phyloP scores from a whole-genome alignment of 352 stramenopile genomes.

The Globisporangium nagaii region DNA sequence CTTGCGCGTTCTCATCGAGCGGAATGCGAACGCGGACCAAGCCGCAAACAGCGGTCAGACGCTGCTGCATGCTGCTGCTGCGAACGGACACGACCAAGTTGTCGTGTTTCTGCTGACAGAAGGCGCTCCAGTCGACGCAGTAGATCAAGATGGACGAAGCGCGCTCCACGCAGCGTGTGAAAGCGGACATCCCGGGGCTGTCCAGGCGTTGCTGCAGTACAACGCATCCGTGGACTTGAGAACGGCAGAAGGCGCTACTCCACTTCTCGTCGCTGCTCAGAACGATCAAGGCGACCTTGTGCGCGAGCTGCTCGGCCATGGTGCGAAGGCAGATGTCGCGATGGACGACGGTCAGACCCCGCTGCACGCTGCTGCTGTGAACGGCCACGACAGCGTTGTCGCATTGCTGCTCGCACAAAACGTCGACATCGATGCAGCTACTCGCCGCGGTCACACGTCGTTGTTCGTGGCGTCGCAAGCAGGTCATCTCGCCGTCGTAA shows the following conservation, averaged over 20 bases:
- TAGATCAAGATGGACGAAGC: background rate
- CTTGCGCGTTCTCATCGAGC: too few species aligned
- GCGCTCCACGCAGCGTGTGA: background rate
- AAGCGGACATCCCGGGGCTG: background rate
- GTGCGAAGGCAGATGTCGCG: background rate
- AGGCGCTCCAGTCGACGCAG: background rate
- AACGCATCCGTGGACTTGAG: background rate
- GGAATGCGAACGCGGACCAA: background rate
- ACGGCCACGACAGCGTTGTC: background rate
- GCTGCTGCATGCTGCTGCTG: background rate
- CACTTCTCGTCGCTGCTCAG: background rate
- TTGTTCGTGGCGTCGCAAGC: background rate
- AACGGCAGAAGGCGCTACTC: background rate
- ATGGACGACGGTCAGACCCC: background rate
- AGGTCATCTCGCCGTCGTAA: background rate
- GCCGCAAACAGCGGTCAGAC: background rate
- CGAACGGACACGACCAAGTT: background rate
- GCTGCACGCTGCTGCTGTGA: background rate
- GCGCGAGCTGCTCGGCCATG: background rate
- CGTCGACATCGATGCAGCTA: background rate
- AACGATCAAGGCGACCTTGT: background rate
- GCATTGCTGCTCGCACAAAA: background rate
- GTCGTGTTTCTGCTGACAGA: background rate
- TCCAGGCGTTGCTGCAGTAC: background rate
- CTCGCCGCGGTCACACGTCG: background rate